Evolutionary conservation across 257 asterid genomes (phyloP).

Genomic region (Solanum etuberosum): DNA sequence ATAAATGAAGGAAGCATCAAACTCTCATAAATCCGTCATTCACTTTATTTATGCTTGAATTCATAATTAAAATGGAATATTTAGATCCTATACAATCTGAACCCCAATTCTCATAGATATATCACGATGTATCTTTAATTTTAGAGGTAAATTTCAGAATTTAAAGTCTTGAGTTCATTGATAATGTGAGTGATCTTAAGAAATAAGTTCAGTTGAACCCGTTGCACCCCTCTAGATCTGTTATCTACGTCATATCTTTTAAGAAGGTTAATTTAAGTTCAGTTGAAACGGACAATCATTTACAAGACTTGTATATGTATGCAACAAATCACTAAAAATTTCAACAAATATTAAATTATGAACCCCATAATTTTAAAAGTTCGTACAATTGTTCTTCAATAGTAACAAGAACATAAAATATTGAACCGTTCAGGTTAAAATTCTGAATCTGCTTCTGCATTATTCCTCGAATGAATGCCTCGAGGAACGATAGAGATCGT

Average conservation of each 20-base stretch:
- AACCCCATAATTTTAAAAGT: not conserved
- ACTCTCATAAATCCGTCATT: not conserved
- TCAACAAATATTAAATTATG: not conserved
- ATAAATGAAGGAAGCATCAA: not conserved
- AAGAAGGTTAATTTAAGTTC: not conserved
- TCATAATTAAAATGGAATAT: not conserved
- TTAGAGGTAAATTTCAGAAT: not conserved
- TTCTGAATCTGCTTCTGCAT: not conserved
- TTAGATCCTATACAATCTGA: not conserved
- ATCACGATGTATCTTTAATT: not conserved
- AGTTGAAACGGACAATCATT: not conserved
- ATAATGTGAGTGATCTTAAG: not conserved
- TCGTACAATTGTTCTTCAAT: not conserved
- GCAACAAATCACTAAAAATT: not conserved
- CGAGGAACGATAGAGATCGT: conserved; percentile 26
- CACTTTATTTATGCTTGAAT: not conserved
- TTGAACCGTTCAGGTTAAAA: not conserved
- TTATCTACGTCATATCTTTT: not conserved
- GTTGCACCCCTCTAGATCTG: not conserved
- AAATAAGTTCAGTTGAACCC: not conserved
- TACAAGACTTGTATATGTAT: not conserved
- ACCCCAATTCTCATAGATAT: not conserved
- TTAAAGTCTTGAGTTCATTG: not conserved
- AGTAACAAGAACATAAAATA: not conserved
- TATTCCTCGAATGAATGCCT: conserved; percentile 26